phyloP scores from a whole-genome alignment of 108 stramenopile genomes.

The Skeletonema costatum region DNA sequence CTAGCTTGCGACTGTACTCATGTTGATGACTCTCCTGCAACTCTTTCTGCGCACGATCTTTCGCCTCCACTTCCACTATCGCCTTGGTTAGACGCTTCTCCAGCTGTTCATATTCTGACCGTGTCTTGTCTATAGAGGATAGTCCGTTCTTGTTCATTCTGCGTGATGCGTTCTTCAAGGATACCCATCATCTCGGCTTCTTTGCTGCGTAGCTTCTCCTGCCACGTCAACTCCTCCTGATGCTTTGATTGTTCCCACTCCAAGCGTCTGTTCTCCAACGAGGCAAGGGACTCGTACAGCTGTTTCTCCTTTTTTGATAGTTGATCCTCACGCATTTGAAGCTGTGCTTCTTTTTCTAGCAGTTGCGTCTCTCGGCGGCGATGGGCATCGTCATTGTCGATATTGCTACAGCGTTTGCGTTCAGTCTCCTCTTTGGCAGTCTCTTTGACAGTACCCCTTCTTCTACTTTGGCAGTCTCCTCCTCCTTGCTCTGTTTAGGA shows the following conservation, averaged over 20 bases:
- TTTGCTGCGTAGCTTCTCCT: conserved; percentile 47
- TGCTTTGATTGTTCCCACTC: conserved; percentile 51
- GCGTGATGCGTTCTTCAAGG: conserved; percentile 32
- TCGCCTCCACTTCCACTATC: conserved; percentile 46
- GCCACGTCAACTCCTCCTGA: conserved; percentile 41
- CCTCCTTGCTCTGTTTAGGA: background rate
- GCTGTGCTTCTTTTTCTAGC: conserved; percentile 14
- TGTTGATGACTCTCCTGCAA: conserved; percentile 22
- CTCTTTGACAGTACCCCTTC: too few relatives aligned
- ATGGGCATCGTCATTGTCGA: background rate
- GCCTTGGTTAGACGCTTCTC: conserved; percentile 43
- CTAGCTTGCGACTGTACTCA: conserved; percentile 41
- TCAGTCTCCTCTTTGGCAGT: background rate
- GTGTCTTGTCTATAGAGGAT: conserved; percentile 16
- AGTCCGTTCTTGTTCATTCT: conserved; percentile 34
- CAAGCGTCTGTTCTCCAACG: conserved; percentile 32
- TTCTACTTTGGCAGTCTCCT: too few relatives aligned
- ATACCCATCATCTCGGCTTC: conserved; percentile 34
- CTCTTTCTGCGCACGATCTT: conserved; percentile 41
- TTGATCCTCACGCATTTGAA: conserved; percentile 30
- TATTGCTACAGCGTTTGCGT: background rate
- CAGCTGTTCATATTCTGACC: conserved; percentile 46
- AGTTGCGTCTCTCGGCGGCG: background rate
- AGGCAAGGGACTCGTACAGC: conserved; percentile 10
- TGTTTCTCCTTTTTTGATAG: conserved; percentile 27